Base-by-base conservation (phyloP, 306 rosid genomes). In the Argentina anserina region DNA sequence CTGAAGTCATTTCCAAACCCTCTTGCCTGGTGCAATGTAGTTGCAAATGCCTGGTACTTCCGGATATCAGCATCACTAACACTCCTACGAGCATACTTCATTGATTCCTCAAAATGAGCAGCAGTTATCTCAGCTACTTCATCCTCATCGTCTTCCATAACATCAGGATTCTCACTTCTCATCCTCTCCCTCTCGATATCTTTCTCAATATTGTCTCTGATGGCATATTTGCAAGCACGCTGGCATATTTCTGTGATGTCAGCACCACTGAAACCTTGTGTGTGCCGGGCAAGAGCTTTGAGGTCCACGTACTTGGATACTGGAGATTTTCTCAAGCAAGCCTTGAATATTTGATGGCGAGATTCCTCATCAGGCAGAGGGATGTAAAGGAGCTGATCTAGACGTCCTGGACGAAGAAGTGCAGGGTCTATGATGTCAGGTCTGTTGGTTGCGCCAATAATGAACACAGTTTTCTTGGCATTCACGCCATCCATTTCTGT, bases 341-440 rank as follows among this genome's bases (percentile, higher is more conserved):
- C 52, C 55, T 67, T 79, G 53, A 79, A 79, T 41, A 79, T 79
- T n/a, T 73, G 78, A 55, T 64, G 36, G 29, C 79, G 75, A 13
- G 82, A 79, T 21, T 68, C 75, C 59, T 79, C 82, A 7, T 79
- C 82, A 0, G 82, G 82, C 4, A 79, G 82, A 39, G 82, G 75
- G 39, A n/a, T n/a, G n/a, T 73, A 79, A 58, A 79, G 74, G 58
- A 79, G 56, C 20, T 79, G 82, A 70, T 83, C 84, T 0, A 83
- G 77, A 43, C 87, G 81, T 17, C 87, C 87, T 31, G 87, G 87
- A 8, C 87, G 81, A 15, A 83, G 87, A 64, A 83, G 84, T 50
- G 87, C 87, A 40, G 86, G 78, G 72, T 82, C 79, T n/a, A 83
- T 82, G 36, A 83, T 79, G 67, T 83, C 87, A 20, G 87, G 87